Percentiles rank a stretch among this genome's conserved stretches.
Conservation (phyloP, 2,329 filamentous ascomycete species). For the Cladosporium cucumerinum region DNA sequence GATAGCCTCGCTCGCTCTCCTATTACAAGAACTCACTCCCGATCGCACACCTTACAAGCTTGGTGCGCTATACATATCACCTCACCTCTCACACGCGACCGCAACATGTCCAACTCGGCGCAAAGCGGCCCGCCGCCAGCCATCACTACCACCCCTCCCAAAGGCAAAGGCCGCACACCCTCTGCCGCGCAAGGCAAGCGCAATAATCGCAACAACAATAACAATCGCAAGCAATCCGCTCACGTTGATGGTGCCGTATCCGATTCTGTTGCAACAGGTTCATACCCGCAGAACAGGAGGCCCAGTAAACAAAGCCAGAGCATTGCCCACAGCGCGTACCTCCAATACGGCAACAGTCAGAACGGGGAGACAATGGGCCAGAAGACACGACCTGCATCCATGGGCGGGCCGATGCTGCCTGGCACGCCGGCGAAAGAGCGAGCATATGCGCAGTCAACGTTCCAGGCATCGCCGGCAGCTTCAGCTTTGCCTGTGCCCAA, state of each 20-base stretch:
- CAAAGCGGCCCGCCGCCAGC: slow-evolving; percentile 27
- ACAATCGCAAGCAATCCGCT: slow-evolving; percentile 24
- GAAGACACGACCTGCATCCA: slow-evolving; percentile 41
- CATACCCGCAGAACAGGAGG: slow-evolving; percentile 1
- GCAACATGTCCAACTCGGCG: neutral
- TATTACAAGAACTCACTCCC: neutral
- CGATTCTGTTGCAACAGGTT: slow-evolving; percentile 11
- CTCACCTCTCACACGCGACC: neutral
- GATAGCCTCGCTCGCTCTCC: slow-evolving; percentile 19
- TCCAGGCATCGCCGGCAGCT: slow-evolving; percentile 89
- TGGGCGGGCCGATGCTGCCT: slow-evolving; percentile 40
- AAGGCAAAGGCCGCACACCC: slow-evolving; percentile 23
- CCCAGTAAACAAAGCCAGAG: slow-evolving; percentile 1
- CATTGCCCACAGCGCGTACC: neutral
- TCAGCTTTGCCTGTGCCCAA: slow-evolving; percentile 87
- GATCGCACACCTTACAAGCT: neutral
- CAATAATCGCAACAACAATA: slow-evolving; percentile 34
- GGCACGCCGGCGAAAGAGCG: slow-evolving; percentile 44
- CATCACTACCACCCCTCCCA: slow-evolving; percentile 17
- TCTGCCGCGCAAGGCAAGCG: slow-evolving; percentile 24
- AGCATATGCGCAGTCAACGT: slow-evolving; percentile 88
- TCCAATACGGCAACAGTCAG: slow-evolving; percentile 22
- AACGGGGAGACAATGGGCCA: slow-evolving; percentile 23
- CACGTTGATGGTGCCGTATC: slow-evolving; percentile 16
- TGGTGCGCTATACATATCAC: neutral